phyloP scores from a whole-genome alignment of 1,284 basidiomycete species.

The Abortiporus biennis region DNA sequence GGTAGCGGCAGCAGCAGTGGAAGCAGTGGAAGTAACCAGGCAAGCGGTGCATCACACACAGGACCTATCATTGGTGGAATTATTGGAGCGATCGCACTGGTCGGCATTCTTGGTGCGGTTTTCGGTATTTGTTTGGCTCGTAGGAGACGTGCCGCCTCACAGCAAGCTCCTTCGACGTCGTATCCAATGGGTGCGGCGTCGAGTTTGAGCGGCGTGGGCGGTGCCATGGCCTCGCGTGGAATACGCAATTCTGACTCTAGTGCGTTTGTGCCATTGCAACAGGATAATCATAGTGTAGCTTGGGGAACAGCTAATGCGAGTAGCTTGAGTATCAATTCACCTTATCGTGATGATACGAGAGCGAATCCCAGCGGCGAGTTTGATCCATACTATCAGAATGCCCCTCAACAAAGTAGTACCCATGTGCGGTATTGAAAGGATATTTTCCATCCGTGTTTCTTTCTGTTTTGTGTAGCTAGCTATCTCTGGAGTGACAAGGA shows the following conservation, averaged over 20 bases:
- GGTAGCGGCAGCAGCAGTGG: constrained; percentile 19
- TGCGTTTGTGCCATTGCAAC: constrained; percentile 52
- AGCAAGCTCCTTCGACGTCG: constrained; percentile 17
- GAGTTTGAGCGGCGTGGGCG: constrained; percentile 18
- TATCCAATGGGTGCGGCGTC: constrained; percentile 33
- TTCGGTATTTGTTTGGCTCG: constrained; percentile 41
- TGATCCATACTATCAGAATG: constrained; percentile 17
- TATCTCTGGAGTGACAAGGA: neutral
- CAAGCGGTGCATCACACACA: constrained; percentile 27
- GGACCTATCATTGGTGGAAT: constrained; percentile 47
- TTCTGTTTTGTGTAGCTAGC: constrained; percentile 2
- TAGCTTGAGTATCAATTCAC: constrained; percentile 33
- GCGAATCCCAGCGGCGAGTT: constrained; percentile 22
- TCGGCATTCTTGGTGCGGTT: constrained; percentile 43
- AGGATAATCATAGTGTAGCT: constrained; percentile 44
- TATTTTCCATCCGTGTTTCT: constrained; percentile 3
- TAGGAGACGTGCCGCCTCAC: constrained; percentile 35
- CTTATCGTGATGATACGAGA: constrained; percentile 8
- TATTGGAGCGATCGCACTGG: constrained; percentile 40
- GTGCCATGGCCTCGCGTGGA: constrained; percentile 20
- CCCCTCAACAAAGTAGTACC: constrained; percentile 7
- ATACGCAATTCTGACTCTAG: constrained; percentile 45
- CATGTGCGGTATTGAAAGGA: constrained; percentile 8
- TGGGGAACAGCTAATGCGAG: constrained; percentile 29
- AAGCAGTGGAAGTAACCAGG: constrained; percentile 13